These are phyloP conservation scores for Lodderomyces parapsilosis DNA, from an alignment of 1,139 yeast species.

Conservation along the genomic window DNA sequence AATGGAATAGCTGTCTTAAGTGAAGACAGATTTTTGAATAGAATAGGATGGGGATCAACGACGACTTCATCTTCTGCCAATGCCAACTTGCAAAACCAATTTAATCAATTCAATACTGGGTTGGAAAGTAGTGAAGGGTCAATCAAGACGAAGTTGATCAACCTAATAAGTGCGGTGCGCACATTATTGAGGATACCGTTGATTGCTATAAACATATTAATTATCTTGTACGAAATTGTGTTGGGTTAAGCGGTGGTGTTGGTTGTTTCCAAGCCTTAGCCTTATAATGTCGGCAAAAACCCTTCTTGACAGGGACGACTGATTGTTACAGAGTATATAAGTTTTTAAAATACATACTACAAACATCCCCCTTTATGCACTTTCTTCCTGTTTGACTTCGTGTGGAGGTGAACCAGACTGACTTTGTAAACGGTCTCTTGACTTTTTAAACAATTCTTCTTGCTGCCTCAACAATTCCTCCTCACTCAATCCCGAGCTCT, in stretches of 20 bases:
- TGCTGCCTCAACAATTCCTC: slow-evolving; percentile 91
- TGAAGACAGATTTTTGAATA: slow-evolving; percentile 46
- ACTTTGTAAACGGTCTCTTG: slow-evolving; percentile 70
- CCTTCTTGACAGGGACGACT: too few species aligned
- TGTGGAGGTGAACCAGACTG: slow-evolving; percentile 15
- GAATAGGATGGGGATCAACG: slow-evolving; percentile 45
- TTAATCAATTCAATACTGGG: slow-evolving; percentile 26
- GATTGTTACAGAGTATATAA: too few species aligned
- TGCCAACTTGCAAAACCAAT: slow-evolving; percentile 21
- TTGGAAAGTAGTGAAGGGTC: slow-evolving; percentile 28
- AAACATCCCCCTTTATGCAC: neutral
- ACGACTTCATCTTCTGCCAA: slow-evolving; percentile 14
- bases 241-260: slow-evolving; percentile 30
- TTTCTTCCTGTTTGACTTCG: slow-evolving; percentile 9
- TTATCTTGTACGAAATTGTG: slow-evolving; percentile 42
- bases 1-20: slow-evolving; percentile 49
- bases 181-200: slow-evolving; percentile 49
- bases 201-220: slow-evolving; percentile 38
- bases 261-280: too few species aligned
- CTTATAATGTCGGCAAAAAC: too few species aligned
- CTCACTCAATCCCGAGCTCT: slow-evolving; percentile 86
- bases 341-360: slow-evolving; percentile 1
- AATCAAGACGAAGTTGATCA: slow-evolving; percentile 37
- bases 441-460: slow-evolving; percentile 86
- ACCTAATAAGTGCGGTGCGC: slow-evolving; percentile 45